phyloP scores from a whole-genome alignment of 2,329 filamentous ascomycete genomes.

The Trichoderma pleuroti region DNA sequence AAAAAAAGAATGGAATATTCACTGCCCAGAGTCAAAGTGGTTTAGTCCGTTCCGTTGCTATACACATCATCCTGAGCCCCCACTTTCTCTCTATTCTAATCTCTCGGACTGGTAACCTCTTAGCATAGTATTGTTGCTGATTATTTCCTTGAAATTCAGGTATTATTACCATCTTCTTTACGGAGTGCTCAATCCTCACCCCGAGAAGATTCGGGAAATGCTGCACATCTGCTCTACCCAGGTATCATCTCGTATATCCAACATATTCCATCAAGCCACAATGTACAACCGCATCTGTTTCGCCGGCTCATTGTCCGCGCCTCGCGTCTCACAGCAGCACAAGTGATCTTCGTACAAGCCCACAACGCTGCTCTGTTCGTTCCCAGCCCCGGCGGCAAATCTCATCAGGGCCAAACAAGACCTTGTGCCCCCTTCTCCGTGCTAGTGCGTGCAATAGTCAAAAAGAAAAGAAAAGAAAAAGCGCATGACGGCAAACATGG shows the following conservation, averaged over 20 bases:
- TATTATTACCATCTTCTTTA: too few relatives aligned
- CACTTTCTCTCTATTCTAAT: background rate
- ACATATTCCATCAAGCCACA: background rate
- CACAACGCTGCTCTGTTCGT: too few relatives aligned
- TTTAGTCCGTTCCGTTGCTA: background rate
- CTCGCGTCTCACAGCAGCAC: background rate
- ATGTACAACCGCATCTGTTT: background rate
- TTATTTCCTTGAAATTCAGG: background rate
- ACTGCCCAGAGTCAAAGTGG: background rate
- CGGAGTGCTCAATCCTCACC: too few relatives aligned
- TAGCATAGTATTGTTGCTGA: background rate
- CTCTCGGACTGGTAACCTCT: background rate
- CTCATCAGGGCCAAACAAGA: background rate
- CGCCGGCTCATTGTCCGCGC: background rate
- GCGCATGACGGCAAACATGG: background rate
- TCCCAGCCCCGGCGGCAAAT: background rate
- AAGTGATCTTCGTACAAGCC: background rate
- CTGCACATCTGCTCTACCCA: too few relatives aligned
- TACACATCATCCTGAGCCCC: background rate
- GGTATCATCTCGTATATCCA: background rate
- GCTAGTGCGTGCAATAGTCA: background rate
- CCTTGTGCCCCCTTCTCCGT: background rate
- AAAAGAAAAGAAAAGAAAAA: too few relatives aligned
- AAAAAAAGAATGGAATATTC: background rate
- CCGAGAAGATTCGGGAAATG: too few relatives aligned